phyloP scores from a whole-genome alignment of 768 basidiomycete species.

The Boletus insuetus region DNA sequence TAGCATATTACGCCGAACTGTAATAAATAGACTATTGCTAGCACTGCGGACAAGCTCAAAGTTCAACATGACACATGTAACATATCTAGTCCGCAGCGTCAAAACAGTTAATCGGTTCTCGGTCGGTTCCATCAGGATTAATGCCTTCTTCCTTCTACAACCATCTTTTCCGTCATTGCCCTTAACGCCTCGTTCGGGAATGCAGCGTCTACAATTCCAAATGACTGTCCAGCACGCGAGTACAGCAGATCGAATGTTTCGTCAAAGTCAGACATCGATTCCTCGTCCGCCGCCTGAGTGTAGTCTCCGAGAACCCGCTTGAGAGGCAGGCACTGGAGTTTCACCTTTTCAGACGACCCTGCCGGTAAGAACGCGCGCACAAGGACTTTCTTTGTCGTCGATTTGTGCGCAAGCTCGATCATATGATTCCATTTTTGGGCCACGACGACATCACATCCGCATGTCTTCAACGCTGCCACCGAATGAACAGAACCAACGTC shows the following conservation, averaged over 20 bases:
- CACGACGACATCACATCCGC: constrained; percentile 21
- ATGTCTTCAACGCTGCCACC: constrained; percentile 12
- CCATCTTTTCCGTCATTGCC: constrained; percentile 10
- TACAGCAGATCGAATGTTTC: constrained; percentile 28
- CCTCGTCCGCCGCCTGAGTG: constrained; percentile 8
- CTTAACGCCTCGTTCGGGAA: constrained; percentile 21
- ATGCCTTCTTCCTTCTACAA: background rate
- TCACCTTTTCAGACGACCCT: constrained; percentile 23
- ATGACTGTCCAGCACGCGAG: constrained; percentile 17
- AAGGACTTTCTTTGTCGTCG: constrained; percentile 20
- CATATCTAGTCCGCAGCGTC: too few relatives aligned
- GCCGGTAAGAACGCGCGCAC: constrained; percentile 29
- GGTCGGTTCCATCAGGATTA: background rate
- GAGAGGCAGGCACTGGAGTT: constrained; percentile 26
- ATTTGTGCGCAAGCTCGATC: constrained; percentile 27
- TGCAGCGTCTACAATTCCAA: constrained; percentile 20
- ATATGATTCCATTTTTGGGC: constrained; percentile 26
- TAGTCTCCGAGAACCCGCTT: constrained; percentile 13
- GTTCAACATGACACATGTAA: too few relatives aligned
- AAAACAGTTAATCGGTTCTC: too few relatives aligned
- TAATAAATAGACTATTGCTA: too few relatives aligned
- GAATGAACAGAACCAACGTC: constrained; percentile 17
- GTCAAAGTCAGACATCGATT: constrained; percentile 14
- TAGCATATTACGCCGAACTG: too few relatives aligned
- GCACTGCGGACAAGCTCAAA: too few relatives aligned